Conservation (phyloP, 164 flowering plant species). For the Protea cynaroides region DNA sequence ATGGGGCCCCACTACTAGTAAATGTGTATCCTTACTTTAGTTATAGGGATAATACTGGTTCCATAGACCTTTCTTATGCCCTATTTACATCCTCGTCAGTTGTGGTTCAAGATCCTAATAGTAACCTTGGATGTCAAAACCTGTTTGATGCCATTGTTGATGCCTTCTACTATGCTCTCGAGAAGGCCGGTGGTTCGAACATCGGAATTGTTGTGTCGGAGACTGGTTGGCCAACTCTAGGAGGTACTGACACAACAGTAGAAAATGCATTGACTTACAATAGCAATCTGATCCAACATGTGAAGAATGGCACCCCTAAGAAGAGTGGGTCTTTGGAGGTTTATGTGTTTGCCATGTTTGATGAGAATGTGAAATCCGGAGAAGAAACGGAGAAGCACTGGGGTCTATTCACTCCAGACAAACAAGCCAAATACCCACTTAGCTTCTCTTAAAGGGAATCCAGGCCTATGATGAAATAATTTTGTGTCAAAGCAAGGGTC, state of each 20-base stretch:
- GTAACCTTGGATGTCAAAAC: constrained; percentile 19
- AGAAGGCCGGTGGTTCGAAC: constrained; percentile 10
- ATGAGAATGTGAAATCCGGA: background rate
- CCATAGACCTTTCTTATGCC: constrained; percentile 22
- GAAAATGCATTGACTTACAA: constrained; percentile 19
- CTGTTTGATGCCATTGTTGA: constrained; percentile 31
- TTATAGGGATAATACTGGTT: background rate
- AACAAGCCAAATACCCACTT: constrained; percentile 3
- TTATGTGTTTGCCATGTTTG: background rate
- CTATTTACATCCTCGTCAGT: constrained; percentile 24
- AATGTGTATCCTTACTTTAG: constrained; percentile 39
- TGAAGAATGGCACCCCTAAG: constrained; percentile 6
- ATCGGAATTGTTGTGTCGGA: constrained; percentile 18
- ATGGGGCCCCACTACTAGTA: constrained; percentile 25
- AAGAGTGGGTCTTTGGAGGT: constrained; percentile 1
- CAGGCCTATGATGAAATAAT: too few species aligned
- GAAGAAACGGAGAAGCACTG: background rate
- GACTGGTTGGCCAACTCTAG: constrained; percentile 24
- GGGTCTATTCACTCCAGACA: background rate
- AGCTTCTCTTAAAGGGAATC: too few species aligned
- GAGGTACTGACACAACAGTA: constrained; percentile 5
- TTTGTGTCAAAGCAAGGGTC: too few species aligned
- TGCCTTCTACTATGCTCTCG: constrained; percentile 27
- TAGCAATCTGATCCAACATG: constrained; percentile 9
- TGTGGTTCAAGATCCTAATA: constrained; percentile 3